Evolutionary conservation across 2,329 filamentous ascomycete species (phyloP).

Genomic region (Boeremia lycopersici): DNA sequence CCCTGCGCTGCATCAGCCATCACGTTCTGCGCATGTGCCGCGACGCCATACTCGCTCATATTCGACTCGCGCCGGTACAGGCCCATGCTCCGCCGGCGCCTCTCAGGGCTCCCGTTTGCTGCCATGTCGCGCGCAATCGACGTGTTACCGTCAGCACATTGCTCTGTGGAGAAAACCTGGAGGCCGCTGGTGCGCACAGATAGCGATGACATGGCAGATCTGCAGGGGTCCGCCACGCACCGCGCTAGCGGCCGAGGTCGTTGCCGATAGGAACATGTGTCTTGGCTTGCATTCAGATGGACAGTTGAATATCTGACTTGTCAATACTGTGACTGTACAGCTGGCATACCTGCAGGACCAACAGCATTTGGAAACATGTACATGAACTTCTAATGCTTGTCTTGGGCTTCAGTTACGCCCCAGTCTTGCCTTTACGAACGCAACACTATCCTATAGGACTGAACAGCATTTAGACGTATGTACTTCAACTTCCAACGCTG

Average conservation of each 20-base stretch:
- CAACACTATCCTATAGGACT: too few species aligned
- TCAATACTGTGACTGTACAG: too few species aligned
- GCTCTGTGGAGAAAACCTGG: constrained; percentile 12
- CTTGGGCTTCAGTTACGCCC: too few species aligned
- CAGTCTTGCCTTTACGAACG: too few species aligned
- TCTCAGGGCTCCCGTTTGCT: constrained; percentile 43
- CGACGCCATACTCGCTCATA: constrained; percentile 54
- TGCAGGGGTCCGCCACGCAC: not conserved
- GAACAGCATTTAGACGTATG: not conserved
- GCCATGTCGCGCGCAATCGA: constrained; percentile 28
- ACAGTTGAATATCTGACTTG: too few species aligned
- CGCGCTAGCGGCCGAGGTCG: not conserved
- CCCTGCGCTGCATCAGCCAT: constrained; percentile 7
- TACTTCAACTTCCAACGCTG: not conserved
- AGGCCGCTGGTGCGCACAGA: constrained; percentile 7
- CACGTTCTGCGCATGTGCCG: not conserved
- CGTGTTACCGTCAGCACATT: constrained; percentile 4
- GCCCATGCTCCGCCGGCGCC: constrained; percentile 41
- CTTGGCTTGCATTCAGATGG: too few species aligned
- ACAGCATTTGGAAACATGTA: not conserved
- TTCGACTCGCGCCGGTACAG: constrained; percentile 73
- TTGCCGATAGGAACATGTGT: not conserved
- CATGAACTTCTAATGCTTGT: too few species aligned
- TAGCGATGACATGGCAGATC: constrained; percentile 12
- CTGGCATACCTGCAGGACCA: too few species aligned